A percentile compares a stretch with the other conserved stretches of the same genome.
Conservation (phyloP, 2,329 filamentous ascomycete species). For the Phaeophleospora eucalypticola region DNA sequence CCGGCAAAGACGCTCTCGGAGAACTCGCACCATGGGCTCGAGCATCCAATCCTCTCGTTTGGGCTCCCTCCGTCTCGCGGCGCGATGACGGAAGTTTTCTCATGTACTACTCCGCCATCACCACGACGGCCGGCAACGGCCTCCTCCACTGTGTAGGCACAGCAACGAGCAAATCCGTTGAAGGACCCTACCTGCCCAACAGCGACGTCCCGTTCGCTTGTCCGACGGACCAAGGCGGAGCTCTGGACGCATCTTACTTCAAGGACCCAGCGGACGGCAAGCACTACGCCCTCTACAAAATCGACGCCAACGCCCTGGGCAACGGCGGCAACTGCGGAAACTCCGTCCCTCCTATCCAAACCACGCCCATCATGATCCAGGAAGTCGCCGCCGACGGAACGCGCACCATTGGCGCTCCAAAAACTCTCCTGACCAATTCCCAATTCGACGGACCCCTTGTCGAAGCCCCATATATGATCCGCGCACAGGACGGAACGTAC, state of each 20-base stretch:
- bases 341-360: constrained; percentile 15
- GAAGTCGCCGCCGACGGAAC: constrained; percentile 24
- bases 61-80: constrained; percentile 34
- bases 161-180: constrained; percentile 19
- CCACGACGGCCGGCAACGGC: constrained; percentile 21
- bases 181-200: constrained; percentile 25
- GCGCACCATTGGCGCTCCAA: constrained; percentile 20
- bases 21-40: constrained; percentile 29
- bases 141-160: constrained; percentile 28
- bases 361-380: constrained; percentile 29
- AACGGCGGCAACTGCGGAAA: constrained; percentile 27
- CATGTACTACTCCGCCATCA: constrained; percentile 30
- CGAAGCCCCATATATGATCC: constrained; percentile 26
- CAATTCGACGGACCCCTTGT: constrained; percentile 24
- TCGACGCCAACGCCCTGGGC: constrained; percentile 28
- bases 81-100: constrained; percentile 25
- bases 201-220: constrained; percentile 23
- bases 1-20: constrained; percentile 30
- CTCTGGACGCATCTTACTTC: constrained; percentile 29
- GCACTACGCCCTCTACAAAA: constrained; percentile 28
- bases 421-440: constrained; percentile 23
- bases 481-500: constrained; percentile 20
- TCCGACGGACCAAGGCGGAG: constrained; percentile 26
- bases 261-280: constrained; percentile 19
- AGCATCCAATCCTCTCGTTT: constrained; percentile 25